Evolutionary conservation across 768 basidiomycete species (phyloP), one percentile per base, ranked within the genome.

Genomic region (Phanerodontia chrysosporium): DNA sequence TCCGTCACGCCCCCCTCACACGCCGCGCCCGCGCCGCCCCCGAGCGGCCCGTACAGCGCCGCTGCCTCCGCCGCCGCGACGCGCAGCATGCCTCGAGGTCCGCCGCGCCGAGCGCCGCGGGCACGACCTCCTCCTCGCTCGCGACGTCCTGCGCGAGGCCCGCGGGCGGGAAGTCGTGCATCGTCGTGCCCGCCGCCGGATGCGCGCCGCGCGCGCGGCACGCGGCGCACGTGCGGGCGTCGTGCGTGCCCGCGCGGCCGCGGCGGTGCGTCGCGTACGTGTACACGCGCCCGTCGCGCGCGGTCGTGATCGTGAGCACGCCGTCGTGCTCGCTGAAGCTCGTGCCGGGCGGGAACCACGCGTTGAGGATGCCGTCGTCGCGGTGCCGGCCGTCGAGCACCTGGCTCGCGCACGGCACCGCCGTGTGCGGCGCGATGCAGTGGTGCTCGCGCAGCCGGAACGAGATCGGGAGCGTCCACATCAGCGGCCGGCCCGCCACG

Each of bases 361-460:
- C 80, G 10, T 76, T 72, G 46, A 70, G 62, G n/a, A 79, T 62
- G 25, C 76, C 72, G 44, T 79, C 78, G 24, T 75, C 70, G 52
- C 6, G 39, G 4, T 7, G 4, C 4, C 39, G 39, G 39, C 18
- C 39, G 8, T 42, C 10, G 4, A 7, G 39, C 52, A 68, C 4
- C 39, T 7, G 32, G 39, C 39, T 8, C 69, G 14, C 71, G 2
- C 61, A n/a, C 13, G 62, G 42, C 2, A 58, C 66, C 1, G 73
- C 76, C 30, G 62, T 66, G 51, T 67, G 72, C 18, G 81, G 78
- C 44, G 81, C 72, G 65, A 76, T 71, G 61, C 76, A 78, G 53
- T 78, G 74, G 48, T 80, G 82, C 66, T 89, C 87, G 45, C 73
- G 70, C 32, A 88, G 70, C 16, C 83, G 77, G 73, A 89, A 76